Percentiles rank a stretch among this genome's conserved stretches.
These are phyloP conservation scores for Penicillium antarcticum DNA, from an alignment of 495 filamentous ascomycete species.

Conservation along the genomic window DNA sequence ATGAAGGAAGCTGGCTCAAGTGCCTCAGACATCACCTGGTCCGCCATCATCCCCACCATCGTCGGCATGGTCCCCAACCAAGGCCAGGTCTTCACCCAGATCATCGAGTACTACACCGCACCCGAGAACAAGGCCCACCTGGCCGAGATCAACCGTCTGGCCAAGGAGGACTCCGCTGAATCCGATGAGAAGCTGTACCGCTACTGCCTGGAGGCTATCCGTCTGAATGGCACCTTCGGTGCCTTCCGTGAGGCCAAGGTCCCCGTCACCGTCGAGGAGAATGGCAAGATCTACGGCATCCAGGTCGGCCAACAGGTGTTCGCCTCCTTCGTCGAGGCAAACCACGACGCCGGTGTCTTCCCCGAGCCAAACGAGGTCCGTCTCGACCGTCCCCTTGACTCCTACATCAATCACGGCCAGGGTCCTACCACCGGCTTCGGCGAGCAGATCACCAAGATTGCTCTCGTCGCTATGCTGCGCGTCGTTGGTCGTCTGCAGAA, in stretches of 20 bases:
- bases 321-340: constrained; percentile 41
- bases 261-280: constrained; percentile 47
- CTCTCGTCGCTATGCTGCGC: constrained; percentile 63
- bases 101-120: constrained; percentile 75
- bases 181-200: constrained; percentile 49
- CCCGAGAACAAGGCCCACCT: constrained; percentile 52
- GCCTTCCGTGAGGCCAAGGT: constrained; percentile 49
- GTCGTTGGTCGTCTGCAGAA: constrained; percentile 54
- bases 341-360: constrained; percentile 61
- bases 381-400: constrained; percentile 62
- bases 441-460: constrained; percentile 56
- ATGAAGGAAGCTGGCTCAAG: constrained; percentile 63
- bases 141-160: constrained; percentile 55
- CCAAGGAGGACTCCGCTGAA: constrained; percentile 42
- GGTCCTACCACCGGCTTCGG: constrained; percentile 64
- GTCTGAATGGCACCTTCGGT: constrained; percentile 59
- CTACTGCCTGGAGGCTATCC: constrained; percentile 53
- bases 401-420: constrained; percentile 64
- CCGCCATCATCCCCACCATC: constrained; percentile 62
- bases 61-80: constrained; percentile 66
- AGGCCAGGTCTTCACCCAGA: constrained; percentile 69
- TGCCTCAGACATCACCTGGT: constrained; percentile 69
- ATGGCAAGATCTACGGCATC: constrained; percentile 47
- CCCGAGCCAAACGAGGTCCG: constrained; percentile 65
- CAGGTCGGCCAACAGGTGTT: constrained; percentile 53